Conservation (phyloP, 2,329 filamentous ascomycete genomes). For the Colletotrichum aenigma region DNA sequence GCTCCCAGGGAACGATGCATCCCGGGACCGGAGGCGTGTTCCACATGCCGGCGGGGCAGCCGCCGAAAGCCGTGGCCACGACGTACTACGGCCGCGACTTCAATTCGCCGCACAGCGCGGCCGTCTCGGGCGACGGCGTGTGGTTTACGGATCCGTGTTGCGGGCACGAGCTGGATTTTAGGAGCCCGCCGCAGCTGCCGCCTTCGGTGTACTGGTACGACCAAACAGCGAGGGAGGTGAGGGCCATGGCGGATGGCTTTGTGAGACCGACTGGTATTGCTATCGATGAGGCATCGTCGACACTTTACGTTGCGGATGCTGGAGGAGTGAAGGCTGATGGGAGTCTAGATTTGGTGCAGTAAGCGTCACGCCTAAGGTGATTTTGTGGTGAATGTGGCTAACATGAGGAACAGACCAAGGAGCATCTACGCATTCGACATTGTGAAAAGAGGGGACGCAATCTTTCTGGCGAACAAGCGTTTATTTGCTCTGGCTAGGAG, state of each 20-base stretch:
- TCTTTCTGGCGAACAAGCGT: constrained; percentile 51
- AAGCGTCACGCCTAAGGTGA: constrained; percentile 9
- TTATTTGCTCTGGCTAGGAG: constrained; percentile 54
- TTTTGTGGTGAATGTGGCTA: not conserved
- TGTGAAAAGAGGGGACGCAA: constrained; percentile 33
- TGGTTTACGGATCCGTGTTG: constrained; percentile 56
- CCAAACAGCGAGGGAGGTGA: constrained; percentile 40
- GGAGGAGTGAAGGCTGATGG: constrained; percentile 21
- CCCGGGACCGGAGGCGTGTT: constrained; percentile 12
- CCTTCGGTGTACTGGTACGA: constrained; percentile 53
- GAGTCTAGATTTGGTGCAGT: constrained; percentile 23
- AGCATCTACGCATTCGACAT: constrained; percentile 56
- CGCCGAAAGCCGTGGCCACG: constrained; percentile 39
- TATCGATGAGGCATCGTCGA: constrained; percentile 39
- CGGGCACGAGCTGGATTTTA: constrained; percentile 49
- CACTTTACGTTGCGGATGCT: constrained; percentile 48
- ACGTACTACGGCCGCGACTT: constrained; percentile 49
- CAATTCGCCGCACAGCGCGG: constrained; percentile 50
- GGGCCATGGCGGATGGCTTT: constrained; percentile 53
- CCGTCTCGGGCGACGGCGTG: constrained; percentile 41
- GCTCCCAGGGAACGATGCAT: constrained; percentile 39
- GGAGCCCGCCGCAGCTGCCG: constrained; percentile 47
- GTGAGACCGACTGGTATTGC: constrained; percentile 45
- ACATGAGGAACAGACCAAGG: constrained; percentile 26
- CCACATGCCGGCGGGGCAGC: constrained; percentile 19